A percentile compares a stretch with the other conserved stretches of the same genome.
phyloP scores from a whole-genome alignment of 2,329 filamentous ascomycete species.

The Talaromyces rugulosus region DNA sequence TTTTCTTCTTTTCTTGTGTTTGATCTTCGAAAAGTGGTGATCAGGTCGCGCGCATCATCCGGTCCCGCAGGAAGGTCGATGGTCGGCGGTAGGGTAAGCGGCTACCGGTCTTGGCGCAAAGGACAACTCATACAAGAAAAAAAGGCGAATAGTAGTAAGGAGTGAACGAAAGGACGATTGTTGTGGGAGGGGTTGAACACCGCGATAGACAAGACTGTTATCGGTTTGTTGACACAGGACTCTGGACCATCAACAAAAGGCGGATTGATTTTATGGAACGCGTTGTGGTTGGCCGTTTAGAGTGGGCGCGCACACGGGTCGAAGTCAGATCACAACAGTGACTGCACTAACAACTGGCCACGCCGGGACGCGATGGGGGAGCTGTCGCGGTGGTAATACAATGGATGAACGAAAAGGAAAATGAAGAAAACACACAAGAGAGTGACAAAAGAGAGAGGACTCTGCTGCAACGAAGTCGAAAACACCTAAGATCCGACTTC shows the following conservation, averaged over 20 bases:
- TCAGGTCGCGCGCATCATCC: background rate
- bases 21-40: background rate
- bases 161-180: background rate
- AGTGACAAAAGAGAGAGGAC: conserved; percentile 12
- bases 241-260: background rate
- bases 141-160: background rate
- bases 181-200: background rate
- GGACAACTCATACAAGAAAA: background rate
- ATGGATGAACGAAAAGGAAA: background rate
- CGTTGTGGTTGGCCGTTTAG: conserved; percentile 7
- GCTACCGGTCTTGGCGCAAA: conserved; percentile 1
- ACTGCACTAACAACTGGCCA: conserved; percentile 5
- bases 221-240: background rate
- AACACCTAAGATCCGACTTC: conserved; percentile 17
- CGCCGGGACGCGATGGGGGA: background rate
- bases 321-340: conserved; percentile 7
- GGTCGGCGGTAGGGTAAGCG: background rate
- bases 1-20: background rate
- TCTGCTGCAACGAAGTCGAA: conserved; percentile 13
- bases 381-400: background rate
- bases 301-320: conserved; percentile 8
- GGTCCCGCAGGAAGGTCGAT: background rate
- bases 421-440: background rate
- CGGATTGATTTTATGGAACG: conserved; percentile 8
- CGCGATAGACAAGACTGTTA: background rate